Evolutionary conservation across 2,329 filamentous ascomycete species (phyloP), one percentile per base, ranked within the genome.

Genomic region (Trichoderma pleuroti): DNA sequence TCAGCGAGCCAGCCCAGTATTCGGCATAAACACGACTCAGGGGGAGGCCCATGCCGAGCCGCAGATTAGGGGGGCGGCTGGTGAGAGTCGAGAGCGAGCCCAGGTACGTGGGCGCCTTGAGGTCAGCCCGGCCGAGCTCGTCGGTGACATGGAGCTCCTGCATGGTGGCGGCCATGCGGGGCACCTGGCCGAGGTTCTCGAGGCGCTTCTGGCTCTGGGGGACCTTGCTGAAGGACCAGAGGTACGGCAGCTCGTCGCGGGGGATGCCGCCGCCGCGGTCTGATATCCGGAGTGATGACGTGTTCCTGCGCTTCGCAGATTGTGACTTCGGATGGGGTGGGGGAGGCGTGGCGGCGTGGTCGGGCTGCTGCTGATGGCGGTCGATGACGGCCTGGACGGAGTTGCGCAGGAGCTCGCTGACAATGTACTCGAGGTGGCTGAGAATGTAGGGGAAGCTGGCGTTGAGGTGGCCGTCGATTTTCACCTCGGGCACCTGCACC

Each of bases 201-300:
- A 98, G 86, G 5, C 93, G 89, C 72, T 89, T 87, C 74, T 91
- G 86, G 71, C 90, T 92, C 42, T 93, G 89, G 2, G 94, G 93
- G 0, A 95, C 95, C 81, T 98, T 98, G 81, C 91, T 94, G 80
- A 99, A 99, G 30, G 94, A 97, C 96, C 97, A 99, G 7, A 99
- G 86, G 78, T 97, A 92, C 0, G 95, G 94, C 26, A 98, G 84
- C 71, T 95, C 89, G 56, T 96, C 93, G 62, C 90, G 89, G 1
- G 94, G 91, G 68, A 99, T 93, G 42, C 97, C 96, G 72, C 97
- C 96, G 62, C 95, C 96, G 79, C 94, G 94, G 78, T 99, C 97
- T 0, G 94, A 98, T 56, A 99, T 93, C 54, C 96, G 90, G 80
- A 99, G n/a, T 94, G 74, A 98, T 98, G 76, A 98, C 93, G 82